Base-by-base conservation (phyloP, 805 yeast species). In the Candida sanyiensis region DNA sequence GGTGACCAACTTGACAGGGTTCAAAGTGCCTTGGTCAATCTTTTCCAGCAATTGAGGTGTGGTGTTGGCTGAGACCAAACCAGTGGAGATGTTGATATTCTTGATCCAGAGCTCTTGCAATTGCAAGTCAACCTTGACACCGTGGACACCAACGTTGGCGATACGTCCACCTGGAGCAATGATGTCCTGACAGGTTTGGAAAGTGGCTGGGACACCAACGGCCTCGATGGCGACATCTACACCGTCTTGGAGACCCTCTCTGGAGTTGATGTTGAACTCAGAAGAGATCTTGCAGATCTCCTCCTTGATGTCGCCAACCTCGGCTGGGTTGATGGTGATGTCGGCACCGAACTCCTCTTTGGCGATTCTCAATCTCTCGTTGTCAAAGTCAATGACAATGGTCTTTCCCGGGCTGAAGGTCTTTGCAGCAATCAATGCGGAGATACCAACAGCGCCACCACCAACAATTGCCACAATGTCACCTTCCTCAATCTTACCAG, bases 401-500 rank as follows among this genome's bases (percentile, higher is more conserved):
- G 77, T 72, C 27, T 66, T 56, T 6, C 70, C 54, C 13, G 84
- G 83, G 6, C 79, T 72, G 46, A 66, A 67, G 10, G 70, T 58
- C 46, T 69, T 67, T 11, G 80, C 73, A 9, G 73, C 73, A 24
- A 75, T 59, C 35, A 80, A 70, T 13, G 80, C 75, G 37, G 80
- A 71, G 35, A 77, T 61, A 24, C 85, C 85, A 37, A 78, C 79
- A 5, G 84, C 82, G 1, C 85, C 85, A 30, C 77, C 69, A 33
- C 85, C 85, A 37, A 77, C 77, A 42, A 78, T 75, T 17, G 78
- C 81, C 21, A 78, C 82, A 24, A 63, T 48, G 48, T 78, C 84
- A 44, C 77, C 80, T 46, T 70, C 63, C 33, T 64, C 59, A 37
- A 77, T 63, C 37, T 67, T 64, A 30, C 73, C 73, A n/a, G 72